Evolutionary conservation across 2,329 filamentous ascomycete genomes (phyloP), one percentile per base, ranked within the genome.

Genomic region (Erysiphe neolycopersici): DNA sequence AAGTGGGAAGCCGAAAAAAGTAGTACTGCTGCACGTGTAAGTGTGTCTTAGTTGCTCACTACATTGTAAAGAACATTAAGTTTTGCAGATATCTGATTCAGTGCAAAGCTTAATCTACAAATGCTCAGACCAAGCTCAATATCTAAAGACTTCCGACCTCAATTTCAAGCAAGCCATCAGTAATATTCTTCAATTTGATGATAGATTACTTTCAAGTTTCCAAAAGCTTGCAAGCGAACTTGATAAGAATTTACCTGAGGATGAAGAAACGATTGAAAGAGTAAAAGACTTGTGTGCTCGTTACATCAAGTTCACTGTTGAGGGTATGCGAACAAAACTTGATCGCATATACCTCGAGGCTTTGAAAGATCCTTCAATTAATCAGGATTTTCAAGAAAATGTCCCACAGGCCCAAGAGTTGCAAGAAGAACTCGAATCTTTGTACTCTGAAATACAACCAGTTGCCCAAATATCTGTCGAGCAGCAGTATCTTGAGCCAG

Each of bases 381-480:
- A 42, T 32, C 46, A 44, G 29, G 30, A 32, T 29, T 44, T 47
- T 31, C 44, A 47, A 6, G 43, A 36, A n/a, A 44, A 52, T 12
- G 41, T 33, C 9, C 48, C 49, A 43, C 67, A 71, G 41, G 62
- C 67, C 10, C 60, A 59, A 13, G 62, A 65, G 3, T 54, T 78
- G 2, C 68, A 75, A 51, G 67, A 69, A 30, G 77, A 81, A 52
- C 62, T 82, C 0, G 73, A 79, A 49, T 78, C 74, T 4, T 61
- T 82, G 3, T 76, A 78, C 50, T 62, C 73, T 0, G 78, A 82
- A 53, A 73, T 82, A 36, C 60, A 76, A 0, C 71, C 76, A 0
- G 72, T 82, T 1, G 69, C 75, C 6, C 71, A 78, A 48, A 81
- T 82, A 71, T 71, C 76, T 0, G 65, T 75, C 1, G 73, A 80